Conservation (phyloP, 1,284 basidiomycete species). For the Microbotryum lychnidis-dioicae region DNA sequence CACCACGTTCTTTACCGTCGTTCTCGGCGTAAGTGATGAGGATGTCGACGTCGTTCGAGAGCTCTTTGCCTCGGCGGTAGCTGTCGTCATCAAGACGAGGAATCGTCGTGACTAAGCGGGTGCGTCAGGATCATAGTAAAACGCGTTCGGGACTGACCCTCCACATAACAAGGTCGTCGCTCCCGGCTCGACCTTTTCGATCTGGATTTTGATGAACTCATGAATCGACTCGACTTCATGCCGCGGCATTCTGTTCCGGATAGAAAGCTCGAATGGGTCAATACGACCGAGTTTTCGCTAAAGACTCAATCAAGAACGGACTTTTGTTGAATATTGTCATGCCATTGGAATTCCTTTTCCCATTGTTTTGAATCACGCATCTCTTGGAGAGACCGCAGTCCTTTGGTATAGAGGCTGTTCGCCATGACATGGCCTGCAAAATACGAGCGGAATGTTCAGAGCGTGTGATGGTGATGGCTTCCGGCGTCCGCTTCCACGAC, state of each 20-base stretch:
- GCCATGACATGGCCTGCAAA: constrained; percentile 9
- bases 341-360: constrained; percentile 19
- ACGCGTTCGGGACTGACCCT: constrained; percentile 47
- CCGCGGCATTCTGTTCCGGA: constrained; percentile 51
- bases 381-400: constrained; percentile 16
- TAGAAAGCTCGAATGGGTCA: no score
- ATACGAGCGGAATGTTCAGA: no score
- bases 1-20: constrained; percentile 21
- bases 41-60: constrained; percentile 70
- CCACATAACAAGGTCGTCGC: constrained; percentile 61
- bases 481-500: constrained; percentile 35
- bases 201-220: constrained; percentile 50
- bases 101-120: background rate
- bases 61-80: constrained; percentile 62
- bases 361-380: constrained; percentile 13
- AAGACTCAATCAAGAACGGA: background rate
- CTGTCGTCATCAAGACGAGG: constrained; percentile 40
- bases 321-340: constrained; percentile 23
- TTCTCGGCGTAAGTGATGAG: constrained; percentile 59
- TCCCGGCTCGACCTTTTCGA: constrained; percentile 52
- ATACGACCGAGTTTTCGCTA: background rate
- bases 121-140: background rate
- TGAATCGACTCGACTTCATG: constrained; percentile 61
- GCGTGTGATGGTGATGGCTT: no score
- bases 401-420: constrained; percentile 16